Evolutionary conservation across 352 stramenopile genomes (phyloP).

Genomic region (Globisporangium lucens): DNA sequence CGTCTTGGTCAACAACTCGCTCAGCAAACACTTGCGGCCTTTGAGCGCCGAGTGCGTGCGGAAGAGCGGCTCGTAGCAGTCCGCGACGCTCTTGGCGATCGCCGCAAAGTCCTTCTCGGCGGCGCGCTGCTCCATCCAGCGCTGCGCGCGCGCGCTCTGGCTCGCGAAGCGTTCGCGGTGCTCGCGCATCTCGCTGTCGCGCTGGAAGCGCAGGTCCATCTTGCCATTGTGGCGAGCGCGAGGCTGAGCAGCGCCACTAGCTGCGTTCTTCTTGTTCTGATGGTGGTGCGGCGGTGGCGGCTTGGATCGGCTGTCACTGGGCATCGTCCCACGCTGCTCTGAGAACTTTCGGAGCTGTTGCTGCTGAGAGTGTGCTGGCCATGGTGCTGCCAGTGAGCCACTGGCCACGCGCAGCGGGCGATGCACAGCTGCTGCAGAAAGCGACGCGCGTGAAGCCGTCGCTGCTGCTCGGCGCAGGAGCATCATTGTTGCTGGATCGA

Average conservation of each 20-base stretch:
- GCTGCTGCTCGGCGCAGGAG: not conserved
- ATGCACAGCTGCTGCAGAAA: not conserved
- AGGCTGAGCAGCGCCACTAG: no score
- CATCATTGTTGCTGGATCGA: not conserved
- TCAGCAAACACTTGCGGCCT: not conserved
- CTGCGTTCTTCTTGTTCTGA: not conserved
- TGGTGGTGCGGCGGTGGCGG: no score
- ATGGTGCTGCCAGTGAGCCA: not conserved
- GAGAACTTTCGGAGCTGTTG: constrained; percentile 5
- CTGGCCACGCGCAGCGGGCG: constrained; percentile 5
- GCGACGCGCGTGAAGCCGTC: not conserved
- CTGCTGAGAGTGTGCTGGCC: not conserved
- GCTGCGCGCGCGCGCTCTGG: not conserved
- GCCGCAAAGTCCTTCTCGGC: constrained; percentile 3
- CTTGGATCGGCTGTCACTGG: not conserved
- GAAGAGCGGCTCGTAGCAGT: constrained; percentile 20
- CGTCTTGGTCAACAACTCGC: not conserved
- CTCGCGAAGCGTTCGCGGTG: constrained; percentile 5
- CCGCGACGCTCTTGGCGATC: constrained; percentile 15
- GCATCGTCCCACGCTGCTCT: not conserved
- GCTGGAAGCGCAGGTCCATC: constrained; percentile 16
- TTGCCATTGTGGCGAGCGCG: not conserved
- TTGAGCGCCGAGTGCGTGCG: constrained; percentile 11
- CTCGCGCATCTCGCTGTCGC: not conserved
- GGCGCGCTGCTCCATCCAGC: constrained; percentile 11